Conservation (phyloP, 176 grass and related monocot species). For the Luzula sylvatica region DNA sequence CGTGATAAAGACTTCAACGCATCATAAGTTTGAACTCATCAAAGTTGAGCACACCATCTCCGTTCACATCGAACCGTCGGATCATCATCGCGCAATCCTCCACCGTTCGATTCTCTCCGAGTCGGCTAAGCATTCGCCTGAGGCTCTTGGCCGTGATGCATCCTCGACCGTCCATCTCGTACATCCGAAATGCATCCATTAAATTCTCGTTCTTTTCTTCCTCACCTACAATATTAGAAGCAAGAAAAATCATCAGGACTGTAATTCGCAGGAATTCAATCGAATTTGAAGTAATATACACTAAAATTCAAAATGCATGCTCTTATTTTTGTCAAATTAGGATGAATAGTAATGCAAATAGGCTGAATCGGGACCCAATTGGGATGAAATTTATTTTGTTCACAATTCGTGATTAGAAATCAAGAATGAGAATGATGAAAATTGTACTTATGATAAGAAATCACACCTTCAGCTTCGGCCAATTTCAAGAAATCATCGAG, state of each 20-base stretch:
- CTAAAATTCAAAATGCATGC: too few species aligned
- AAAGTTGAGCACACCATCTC: conserved; percentile 28
- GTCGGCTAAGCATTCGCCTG: not conserved
- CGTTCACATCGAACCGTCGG: conserved; percentile 16
- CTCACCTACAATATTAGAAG: not conserved
- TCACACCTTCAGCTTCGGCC: conserved; percentile 15
- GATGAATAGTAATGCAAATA: too few species aligned
- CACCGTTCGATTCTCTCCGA: conserved; percentile 20
- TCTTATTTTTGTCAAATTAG: too few species aligned
- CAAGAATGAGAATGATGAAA: too few species aligned
- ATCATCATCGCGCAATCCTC: conserved; percentile 33
- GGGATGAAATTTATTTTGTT: too few species aligned
- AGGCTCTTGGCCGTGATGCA: conserved; percentile 38
- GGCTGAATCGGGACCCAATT: too few species aligned
- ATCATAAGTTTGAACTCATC: conserved; percentile 37
- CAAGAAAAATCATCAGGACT: too few species aligned
- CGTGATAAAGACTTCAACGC: conserved; percentile 3
- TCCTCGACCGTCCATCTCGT: conserved; percentile 19
- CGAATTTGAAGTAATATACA: too few species aligned
- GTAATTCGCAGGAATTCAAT: too few species aligned
- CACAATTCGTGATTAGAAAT: too few species aligned
- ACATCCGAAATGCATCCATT: conserved; percentile 32
- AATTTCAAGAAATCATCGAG: conserved; percentile 28
- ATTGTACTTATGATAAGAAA: too few species aligned
- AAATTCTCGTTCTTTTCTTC: conserved; percentile 27